Percentiles rank a stretch among this genome's conserved stretches.
These are phyloP conservation scores for Mycena sanguinolenta DNA, from an alignment of 768 basidiomycete genomes.

Conservation along the genomic window DNA sequence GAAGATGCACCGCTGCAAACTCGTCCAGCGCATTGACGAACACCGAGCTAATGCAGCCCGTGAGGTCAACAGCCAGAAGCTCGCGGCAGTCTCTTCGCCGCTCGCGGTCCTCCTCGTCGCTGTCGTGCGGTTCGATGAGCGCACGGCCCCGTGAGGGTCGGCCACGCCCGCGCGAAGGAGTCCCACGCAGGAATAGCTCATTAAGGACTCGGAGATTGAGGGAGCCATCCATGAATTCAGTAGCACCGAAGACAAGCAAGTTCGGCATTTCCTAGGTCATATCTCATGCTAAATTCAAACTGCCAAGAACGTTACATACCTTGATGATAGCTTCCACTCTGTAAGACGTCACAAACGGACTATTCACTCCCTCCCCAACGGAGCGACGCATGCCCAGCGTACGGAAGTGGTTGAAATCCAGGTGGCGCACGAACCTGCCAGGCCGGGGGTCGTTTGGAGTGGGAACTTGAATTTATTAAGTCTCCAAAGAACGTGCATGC, in stretches of 20 bases:
- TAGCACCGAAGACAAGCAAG: constrained; percentile 90
- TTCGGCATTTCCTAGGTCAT: constrained; percentile 86
- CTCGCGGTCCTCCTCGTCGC: constrained; percentile 84
- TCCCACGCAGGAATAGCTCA: constrained; percentile 91
- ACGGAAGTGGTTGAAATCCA: constrained; percentile 97
- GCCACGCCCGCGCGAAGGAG: constrained; percentile 75
- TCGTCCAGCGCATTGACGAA: constrained; percentile 90
- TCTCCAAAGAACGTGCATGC: constrained; percentile 1
- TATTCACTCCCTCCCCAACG: constrained; percentile 88
- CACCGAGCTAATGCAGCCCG: constrained; percentile 93
- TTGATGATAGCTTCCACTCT: constrained; percentile 84
- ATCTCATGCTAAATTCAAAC: constrained; percentile 32
- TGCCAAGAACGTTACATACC: constrained; percentile 56
- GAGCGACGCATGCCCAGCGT: constrained; percentile 96
- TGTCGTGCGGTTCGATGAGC: constrained; percentile 64
- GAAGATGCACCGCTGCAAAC: constrained; percentile 79
- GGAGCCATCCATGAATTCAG: constrained; percentile 98
- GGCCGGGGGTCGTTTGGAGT: constrained; percentile 78
- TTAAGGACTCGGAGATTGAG: constrained; percentile 87
- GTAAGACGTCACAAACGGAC: constrained; percentile 93
- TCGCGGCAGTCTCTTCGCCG: constrained; percentile 80
- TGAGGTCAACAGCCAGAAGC: constrained; percentile 91
- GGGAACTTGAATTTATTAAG: constrained; percentile 63
- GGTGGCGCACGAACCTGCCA: constrained; percentile 84
- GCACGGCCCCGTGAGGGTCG: constrained; percentile 77